These are phyloP conservation scores for Cucurbita moschata DNA, from an alignment of 306 rosid genomes.

Conservation along the genomic window DNA sequence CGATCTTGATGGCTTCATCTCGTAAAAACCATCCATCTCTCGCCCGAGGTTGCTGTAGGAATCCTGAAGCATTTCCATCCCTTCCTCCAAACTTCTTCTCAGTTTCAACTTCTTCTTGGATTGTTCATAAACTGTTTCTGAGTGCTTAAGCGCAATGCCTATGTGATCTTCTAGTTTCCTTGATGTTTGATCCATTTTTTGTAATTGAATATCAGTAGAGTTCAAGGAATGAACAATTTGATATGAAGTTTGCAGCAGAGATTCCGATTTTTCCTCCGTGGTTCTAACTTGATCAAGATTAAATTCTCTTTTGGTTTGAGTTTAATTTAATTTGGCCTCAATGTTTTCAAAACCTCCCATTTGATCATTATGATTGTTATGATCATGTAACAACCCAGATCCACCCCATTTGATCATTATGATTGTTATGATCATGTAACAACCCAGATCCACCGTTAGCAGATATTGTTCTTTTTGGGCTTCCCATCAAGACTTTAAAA, in stretches of 20 bases:
- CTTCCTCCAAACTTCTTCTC: conserved; percentile 40
- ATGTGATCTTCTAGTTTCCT: conserved; percentile 39
- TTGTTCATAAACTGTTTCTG: conserved; percentile 48
- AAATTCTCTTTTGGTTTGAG: neutral
- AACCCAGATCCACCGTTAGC: too few relatives aligned
- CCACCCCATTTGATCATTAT: neutral
- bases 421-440: too few relatives aligned
- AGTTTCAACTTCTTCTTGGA: conserved; percentile 42
- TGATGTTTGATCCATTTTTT: conserved; percentile 31
- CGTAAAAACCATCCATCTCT: conserved; percentile 39
- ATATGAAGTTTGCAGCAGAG: conserved; percentile 31
- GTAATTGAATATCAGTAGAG: conserved; percentile 26
- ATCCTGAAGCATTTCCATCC: conserved; percentile 42
- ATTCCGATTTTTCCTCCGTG: conserved; percentile 38
- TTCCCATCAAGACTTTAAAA: too few relatives aligned
- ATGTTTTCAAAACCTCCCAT: neutral
- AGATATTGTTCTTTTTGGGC: too few relatives aligned
- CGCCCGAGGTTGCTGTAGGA: conserved; percentile 37
- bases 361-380: too few relatives aligned
- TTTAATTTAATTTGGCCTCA: neutral
- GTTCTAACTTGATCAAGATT: conserved; percentile 8
- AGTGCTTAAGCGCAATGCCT: conserved; percentile 30
- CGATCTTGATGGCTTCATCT: conserved; percentile 44
- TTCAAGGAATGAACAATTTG: conserved; percentile 34
- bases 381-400: too few relatives aligned